Percentiles rank a stretch among this genome's conserved stretches.
Conservation (phyloP, 2,329 filamentous ascomycete species). For the Teratosphaeria zuluensis region DNA sequence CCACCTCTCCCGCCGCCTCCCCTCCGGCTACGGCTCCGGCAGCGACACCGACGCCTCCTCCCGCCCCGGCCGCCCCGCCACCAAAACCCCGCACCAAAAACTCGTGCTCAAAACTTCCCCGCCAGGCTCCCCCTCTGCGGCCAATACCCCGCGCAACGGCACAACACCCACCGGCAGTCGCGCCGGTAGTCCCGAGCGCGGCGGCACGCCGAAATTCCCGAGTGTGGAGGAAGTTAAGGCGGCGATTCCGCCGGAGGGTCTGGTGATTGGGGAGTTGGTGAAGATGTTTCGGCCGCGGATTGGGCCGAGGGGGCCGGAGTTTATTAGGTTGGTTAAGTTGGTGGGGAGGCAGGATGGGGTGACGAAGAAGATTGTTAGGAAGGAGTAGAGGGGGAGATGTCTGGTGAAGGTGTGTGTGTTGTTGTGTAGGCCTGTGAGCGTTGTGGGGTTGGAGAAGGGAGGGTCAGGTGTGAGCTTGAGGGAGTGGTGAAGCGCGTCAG, state of each 20-base stretch:
- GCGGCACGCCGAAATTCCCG: constrained; percentile 24
- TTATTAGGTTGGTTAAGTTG: constrained; percentile 36
- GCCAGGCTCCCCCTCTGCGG: constrained; percentile 26
- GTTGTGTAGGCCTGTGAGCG: too few relatives aligned
- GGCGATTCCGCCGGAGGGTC: constrained; percentile 35
- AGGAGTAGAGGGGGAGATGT: neutral
- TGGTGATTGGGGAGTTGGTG: constrained; percentile 33
- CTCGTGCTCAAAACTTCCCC: constrained; percentile 46
- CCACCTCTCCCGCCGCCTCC: constrained; percentile 2
- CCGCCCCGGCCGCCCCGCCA: constrained; percentile 43
- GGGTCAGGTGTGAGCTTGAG: too few relatives aligned
- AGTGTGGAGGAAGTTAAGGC: constrained; percentile 36
- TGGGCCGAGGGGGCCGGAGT: constrained; percentile 27
- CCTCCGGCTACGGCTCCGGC: constrained; percentile 44
- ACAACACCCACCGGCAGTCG: constrained; percentile 24
- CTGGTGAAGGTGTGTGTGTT: too few relatives aligned
- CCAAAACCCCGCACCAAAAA: constrained; percentile 33
- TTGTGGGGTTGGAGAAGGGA: neutral
- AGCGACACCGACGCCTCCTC: constrained; percentile 67
- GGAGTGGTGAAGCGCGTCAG: too few relatives aligned
- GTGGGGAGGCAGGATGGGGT: constrained; percentile 20
- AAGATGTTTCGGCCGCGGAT: constrained; percentile 32
- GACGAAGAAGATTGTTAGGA: constrained; percentile 12
- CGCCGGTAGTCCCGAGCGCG: constrained; percentile 7
- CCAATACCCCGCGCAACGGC: constrained; percentile 14